Conservation (phyloP, 371 early-diverging fungal genomes). For the Saksenaea vasiformis region DNA sequence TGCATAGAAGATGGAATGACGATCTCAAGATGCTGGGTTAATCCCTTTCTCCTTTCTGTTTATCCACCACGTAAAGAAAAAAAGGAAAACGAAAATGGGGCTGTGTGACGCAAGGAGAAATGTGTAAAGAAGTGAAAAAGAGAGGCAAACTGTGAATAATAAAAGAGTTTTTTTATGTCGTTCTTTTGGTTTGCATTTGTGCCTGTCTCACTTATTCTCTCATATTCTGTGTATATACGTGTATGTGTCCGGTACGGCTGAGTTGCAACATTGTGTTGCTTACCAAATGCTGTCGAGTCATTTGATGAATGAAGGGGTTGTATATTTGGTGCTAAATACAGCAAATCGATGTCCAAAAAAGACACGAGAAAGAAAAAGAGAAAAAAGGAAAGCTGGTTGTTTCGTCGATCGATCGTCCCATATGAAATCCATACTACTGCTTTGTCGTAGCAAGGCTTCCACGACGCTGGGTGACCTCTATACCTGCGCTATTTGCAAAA, state of each 20-base stretch:
- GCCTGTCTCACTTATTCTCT: not conserved
- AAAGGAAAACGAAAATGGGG: not conserved
- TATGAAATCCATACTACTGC: not conserved
- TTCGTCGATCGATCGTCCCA: conserved; percentile 1
- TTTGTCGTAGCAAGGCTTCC: not conserved
- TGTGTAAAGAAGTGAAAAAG: not conserved
- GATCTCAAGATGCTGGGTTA: not conserved
- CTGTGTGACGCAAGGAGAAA: not conserved
- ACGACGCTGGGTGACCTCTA: not conserved
- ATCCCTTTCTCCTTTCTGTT: not conserved
- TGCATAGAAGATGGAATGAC: conserved; percentile 5
- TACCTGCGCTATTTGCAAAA: conserved; percentile 25
- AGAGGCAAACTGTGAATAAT: not conserved
- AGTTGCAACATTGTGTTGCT: not conserved
- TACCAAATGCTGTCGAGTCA: conserved; percentile 1
- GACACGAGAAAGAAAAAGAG: not conserved
- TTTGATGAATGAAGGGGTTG: conserved; percentile 5
- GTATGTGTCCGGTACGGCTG: not conserved
- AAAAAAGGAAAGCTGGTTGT: not conserved
- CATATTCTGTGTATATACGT: not conserved
- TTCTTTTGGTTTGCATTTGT: not conserved
- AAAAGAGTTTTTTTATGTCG: not conserved
- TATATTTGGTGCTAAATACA: not conserved
- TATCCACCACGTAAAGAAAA: not conserved
- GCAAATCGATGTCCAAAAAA: not conserved